Evolutionary conservation across 2,329 filamentous ascomycete genomes (phyloP).

Genomic region (Epichloe baconii): DNA sequence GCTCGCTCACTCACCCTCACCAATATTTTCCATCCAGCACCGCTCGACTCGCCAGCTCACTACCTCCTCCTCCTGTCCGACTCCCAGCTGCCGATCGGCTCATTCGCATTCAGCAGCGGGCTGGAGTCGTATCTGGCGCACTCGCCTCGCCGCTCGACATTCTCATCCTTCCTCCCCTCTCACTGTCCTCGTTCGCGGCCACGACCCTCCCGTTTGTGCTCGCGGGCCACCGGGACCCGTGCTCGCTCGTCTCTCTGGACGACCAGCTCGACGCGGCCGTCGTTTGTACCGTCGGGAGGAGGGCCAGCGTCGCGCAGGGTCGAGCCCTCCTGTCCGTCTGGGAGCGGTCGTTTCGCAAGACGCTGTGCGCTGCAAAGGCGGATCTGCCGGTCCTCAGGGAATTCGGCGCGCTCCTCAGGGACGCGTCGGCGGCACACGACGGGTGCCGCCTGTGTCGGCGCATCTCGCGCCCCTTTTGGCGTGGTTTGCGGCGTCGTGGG

Average conservation of each 20-base stretch:
- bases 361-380: conserved; percentile 15
- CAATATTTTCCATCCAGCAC: neutral
- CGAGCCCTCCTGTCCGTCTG: conserved; percentile 62
- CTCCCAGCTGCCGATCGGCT: conserved; percentile 68
- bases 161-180: conserved; percentile 56
- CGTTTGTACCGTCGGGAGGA: conserved; percentile 64
- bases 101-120: conserved; percentile 77
- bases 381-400: conserved; percentile 19
- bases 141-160: conserved; percentile 29
- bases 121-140: conserved; percentile 75
- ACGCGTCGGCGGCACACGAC: conserved; percentile 14
- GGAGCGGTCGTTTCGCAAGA: conserved; percentile 52
- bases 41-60: conserved; percentile 30
- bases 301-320: conserved; percentile 65
- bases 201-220: conserved; percentile 65
- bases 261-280: conserved; percentile 66
- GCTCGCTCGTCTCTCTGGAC: conserved; percentile 44
- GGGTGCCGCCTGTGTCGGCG: conserved; percentile 36
- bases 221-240: conserved; percentile 46
- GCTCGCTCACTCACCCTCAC: neutral
- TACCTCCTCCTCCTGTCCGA: conserved; percentile 67
- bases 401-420: conserved; percentile 24
- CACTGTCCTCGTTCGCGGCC: conserved; percentile 56
- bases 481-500: conserved; percentile 49
- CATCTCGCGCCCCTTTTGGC: conserved; percentile 61